Conservation (phyloP, 257 asterid genomes). For the Solanum chilense region DNA sequence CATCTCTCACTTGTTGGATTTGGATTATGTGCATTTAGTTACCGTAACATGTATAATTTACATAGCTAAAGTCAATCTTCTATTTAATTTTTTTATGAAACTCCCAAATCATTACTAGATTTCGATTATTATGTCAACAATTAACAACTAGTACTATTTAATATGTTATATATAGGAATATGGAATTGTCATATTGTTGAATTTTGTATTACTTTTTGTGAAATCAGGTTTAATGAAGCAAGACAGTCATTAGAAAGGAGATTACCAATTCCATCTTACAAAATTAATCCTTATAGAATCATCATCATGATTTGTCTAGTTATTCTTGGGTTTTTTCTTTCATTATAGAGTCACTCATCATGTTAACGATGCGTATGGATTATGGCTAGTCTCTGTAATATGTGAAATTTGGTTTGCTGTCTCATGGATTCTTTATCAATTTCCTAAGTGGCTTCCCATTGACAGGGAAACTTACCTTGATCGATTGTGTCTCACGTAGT, state of each 20-base stretch:
- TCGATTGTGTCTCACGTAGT: conserved; percentile 21
- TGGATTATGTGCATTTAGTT: not conserved
- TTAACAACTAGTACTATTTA: not conserved
- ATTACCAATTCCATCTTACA: conserved; percentile 14
- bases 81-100: not conserved
- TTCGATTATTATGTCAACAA: not conserved
- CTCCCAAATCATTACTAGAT: not conserved
- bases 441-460: conserved; percentile 27
- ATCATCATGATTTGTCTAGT: conserved; percentile 16
- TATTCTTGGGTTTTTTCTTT: conserved; percentile 20
- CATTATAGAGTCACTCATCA: conserved; percentile 22
- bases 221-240: conserved; percentile 15
- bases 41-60: too few species aligned
- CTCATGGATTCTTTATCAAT: conserved; percentile 32
- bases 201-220: not conserved
- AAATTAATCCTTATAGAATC: conserved; percentile 21
- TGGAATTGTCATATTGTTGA: not conserved
- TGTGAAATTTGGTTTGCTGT: conserved; percentile 32
- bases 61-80: not conserved
- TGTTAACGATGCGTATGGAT: conserved; percentile 10
- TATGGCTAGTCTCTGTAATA: conserved; percentile 21
- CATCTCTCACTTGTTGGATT: not conserved
- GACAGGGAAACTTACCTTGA: conserved; percentile 26
- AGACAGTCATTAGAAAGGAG: conserved; percentile 23
- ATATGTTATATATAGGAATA: not conserved